Evolutionary conservation across 345 rosid species (phyloP).

Genomic region (Passiflora organensis): DNA sequence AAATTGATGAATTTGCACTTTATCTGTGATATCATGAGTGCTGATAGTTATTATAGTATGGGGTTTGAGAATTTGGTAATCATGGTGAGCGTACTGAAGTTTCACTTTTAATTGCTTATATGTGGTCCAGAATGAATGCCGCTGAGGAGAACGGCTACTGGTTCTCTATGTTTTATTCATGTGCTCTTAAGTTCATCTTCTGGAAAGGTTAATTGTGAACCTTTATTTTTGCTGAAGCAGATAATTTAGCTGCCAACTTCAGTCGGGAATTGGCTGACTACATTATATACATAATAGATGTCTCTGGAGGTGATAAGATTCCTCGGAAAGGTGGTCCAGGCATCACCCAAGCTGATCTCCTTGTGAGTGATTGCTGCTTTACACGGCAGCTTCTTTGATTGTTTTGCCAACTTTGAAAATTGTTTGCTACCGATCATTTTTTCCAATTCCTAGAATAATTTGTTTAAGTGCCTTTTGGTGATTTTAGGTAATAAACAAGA

Average conservation of each 20-base stretch:
- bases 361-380: conserved; percentile 33
- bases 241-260: conserved; percentile 94
- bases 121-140: too few species aligned
- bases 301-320: conserved; percentile 88
- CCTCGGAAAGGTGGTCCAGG: conserved; percentile 99
- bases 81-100: too few species aligned
- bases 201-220: neutral
- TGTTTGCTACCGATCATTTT: neutral
- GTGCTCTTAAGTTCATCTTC: neutral
- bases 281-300: conserved; percentile 90
- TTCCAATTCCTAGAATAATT: neutral
- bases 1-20: too few species aligned
- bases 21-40: too few species aligned
- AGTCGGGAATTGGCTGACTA: conserved; percentile 95
- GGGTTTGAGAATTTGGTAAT: too few species aligned
- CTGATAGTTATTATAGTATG: too few species aligned
- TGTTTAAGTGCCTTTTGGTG: neutral
- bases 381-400: neutral
- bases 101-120: too few species aligned
- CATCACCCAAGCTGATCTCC: conserved; percentile 94
- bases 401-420: neutral
- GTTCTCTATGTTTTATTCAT: neutral
- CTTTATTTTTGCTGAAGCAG: conserved; percentile 37
- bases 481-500: conserved; percentile 82
- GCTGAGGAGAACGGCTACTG: too few species aligned